Evolutionary conservation across 345 rosid genomes (phyloP).

Genomic region (Aquilaria sinensis): DNA sequence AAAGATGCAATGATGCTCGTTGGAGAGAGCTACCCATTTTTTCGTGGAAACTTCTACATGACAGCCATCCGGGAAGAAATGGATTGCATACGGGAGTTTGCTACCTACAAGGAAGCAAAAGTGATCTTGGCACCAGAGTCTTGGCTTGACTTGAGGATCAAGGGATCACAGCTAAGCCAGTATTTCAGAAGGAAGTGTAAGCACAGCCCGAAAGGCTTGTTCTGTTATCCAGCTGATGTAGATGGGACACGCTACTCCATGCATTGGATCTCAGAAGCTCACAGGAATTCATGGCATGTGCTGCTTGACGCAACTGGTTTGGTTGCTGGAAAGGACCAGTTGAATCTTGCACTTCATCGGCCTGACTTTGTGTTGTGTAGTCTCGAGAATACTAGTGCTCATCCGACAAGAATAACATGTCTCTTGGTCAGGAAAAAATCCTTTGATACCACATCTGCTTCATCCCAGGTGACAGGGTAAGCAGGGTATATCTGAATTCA

Average conservation of each 20-base stretch:
- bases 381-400: constrained; percentile 36
- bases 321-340: constrained; percentile 37
- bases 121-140: constrained; percentile 52
- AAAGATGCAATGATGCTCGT: constrained; percentile 65
- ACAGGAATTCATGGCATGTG: constrained; percentile 68
- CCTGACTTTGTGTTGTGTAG: constrained; percentile 64
- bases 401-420: constrained; percentile 49
- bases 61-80: constrained; percentile 32
- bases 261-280: constrained; percentile 79
- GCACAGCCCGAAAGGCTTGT: constrained; percentile 55
- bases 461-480: constrained; percentile 11
- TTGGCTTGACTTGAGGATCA: constrained; percentile 75
- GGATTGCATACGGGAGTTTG: constrained; percentile 52
- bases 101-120: constrained; percentile 58
- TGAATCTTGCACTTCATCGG: constrained; percentile 50
- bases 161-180: constrained; percentile 71
- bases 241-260: constrained; percentile 51
- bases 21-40: constrained; percentile 74
- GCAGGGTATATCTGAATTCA: no score
- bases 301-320: constrained; percentile 52
- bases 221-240: constrained; percentile 54
- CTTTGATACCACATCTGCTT: constrained; percentile 35
- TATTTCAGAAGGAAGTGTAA: constrained; percentile 65
- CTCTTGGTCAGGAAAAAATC: constrained; percentile 62
- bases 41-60: constrained; percentile 62